phyloP scores from a whole-genome alignment of 2,329 filamentous ascomycete species.

The Capronia americana region DNA sequence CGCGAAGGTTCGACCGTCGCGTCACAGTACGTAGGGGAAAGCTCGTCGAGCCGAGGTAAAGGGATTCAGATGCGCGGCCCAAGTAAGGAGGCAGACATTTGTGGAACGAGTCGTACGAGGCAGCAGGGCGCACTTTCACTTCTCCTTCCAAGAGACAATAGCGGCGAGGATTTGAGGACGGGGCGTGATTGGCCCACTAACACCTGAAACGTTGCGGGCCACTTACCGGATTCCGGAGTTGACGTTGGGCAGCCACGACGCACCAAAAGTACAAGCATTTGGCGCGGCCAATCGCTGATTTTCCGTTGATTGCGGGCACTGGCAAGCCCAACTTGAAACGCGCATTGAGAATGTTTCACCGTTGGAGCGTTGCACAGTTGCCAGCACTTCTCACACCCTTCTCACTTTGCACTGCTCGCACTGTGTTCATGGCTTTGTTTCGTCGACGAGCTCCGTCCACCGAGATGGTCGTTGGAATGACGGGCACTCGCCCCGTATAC shows the following conservation, averaged over 20 bases:
- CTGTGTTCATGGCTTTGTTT: slow-evolving; percentile 3
- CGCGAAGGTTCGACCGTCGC: neutral
- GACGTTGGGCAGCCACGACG: neutral
- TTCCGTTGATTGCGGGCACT: neutral
- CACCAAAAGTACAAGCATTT: slow-evolving; percentile 11
- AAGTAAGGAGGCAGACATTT: neutral
- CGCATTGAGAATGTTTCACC: slow-evolving; percentile 10
- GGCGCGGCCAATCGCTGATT: neutral
- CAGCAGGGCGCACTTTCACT: neutral
- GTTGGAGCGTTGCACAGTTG: neutral
- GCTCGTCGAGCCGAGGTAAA: neutral
- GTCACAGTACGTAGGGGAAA: neutral
- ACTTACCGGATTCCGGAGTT: slow-evolving; percentile 12
- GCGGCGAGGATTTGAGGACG: neutral
- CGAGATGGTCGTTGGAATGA: neutral
- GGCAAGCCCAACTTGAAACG: slow-evolving; percentile 5
- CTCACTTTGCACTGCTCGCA: slow-evolving; percentile 1
- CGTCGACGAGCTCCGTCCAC: neutral
- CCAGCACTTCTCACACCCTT: neutral
- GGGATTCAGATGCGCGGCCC: neutral
- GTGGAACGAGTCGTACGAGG: neutral
- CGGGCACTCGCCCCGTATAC: neutral
- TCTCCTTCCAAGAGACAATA: neutral
- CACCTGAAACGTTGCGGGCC: slow-evolving; percentile 9
- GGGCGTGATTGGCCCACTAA: neutral